Evolutionary conservation across 169 alveolate species (phyloP), one percentile per base, ranked within the genome.

Genomic region (Cryptosporidium ryanae): DNA sequence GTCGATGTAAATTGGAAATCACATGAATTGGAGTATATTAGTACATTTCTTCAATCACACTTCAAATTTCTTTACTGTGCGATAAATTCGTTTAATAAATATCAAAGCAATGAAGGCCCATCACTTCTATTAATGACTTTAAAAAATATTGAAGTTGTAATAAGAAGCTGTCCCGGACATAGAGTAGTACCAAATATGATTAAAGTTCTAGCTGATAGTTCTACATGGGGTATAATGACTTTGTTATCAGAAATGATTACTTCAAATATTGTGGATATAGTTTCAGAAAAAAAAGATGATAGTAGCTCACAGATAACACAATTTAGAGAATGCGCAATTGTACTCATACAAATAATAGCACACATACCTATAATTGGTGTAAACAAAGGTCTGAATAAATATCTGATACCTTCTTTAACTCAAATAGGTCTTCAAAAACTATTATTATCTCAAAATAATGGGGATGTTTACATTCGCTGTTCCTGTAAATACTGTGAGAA

Each of bases 1-100:
- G 89, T 91, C 15, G 94, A 91, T 48, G 90, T 91, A 31, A 64
- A 89, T 66, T 91, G 94, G 94, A 64, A 71, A 49, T 76, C 82
- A n/a, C 31, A 67, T 15, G 93, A 91, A 49, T 25, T 91, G 48
- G 49, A 65, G 2, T 83, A 68, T 64, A 67, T 91, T 90, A 83
- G 91, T 17, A n/a, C 31, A 29, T 91, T 89, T 57, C 82, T 87
- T 13, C 68, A 76, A 1, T 82, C 92, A 7, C 90, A 83, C 21
- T 49, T 89, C 23, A 17, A 27, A 25, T 66, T 89, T 46, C 54
- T 90, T 21, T 55, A 46, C 27, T 82, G 82, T 66, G 66, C 67
- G 6, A 57, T 76, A 55, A 76, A 76, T 32, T 76, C 71, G 13
- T 54, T 29, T 18, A 68, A 55, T 25, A 55, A 68, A 34, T 68